phyloP scores from a whole-genome alignment of 2,329 filamentous ascomycete species.

The Pseudocercospora fuligena region DNA sequence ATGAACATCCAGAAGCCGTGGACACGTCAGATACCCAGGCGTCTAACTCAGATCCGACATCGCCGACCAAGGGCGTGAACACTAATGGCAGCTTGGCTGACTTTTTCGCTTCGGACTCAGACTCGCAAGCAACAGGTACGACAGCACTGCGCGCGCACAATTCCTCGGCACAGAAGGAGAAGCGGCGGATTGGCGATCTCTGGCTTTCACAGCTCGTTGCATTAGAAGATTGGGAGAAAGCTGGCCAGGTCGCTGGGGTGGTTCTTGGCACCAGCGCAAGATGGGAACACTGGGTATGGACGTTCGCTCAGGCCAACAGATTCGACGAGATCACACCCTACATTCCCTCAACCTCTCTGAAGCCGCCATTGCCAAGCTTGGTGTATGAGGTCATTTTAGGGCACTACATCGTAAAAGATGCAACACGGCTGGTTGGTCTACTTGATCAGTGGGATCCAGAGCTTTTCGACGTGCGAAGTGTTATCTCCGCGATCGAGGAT shows the following conservation, averaged over 20 bases:
- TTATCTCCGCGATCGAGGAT: slow-evolving; percentile 79
- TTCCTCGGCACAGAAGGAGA: slow-evolving; percentile 78
- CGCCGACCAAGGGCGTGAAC: slow-evolving; percentile 48
- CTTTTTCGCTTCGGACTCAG: slow-evolving; percentile 64
- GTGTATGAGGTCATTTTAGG: slow-evolving; percentile 89
- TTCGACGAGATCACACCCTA: slow-evolving; percentile 88
- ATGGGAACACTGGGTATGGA: slow-evolving; percentile 97
- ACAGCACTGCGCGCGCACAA: slow-evolving; percentile 41
- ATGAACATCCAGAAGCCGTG: slow-evolving; percentile 79
- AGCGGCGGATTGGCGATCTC: slow-evolving; percentile 85
- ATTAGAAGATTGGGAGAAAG: slow-evolving; percentile 73
- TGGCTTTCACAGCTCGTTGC: slow-evolving; percentile 89
- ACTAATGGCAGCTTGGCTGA: slow-evolving; percentile 37
- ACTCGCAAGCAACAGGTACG: slow-evolving; percentile 52
- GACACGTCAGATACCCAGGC: slow-evolving; percentile 46
- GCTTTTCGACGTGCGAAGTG: slow-evolving; percentile 76
- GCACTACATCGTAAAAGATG: slow-evolving; percentile 83
- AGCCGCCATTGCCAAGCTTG: slow-evolving; percentile 76
- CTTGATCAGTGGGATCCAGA: slow-evolving; percentile 84
- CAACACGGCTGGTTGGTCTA: slow-evolving; percentile 74
- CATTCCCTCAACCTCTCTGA: slow-evolving; percentile 77
- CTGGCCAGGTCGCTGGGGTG: slow-evolving; percentile 79
- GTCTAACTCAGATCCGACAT: slow-evolving; percentile 44
- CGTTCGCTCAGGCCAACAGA: slow-evolving; percentile 81
- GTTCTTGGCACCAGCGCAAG: slow-evolving; percentile 77